A percentile compares a stretch with the other conserved stretches of the same genome.
Evolutionary conservation across 1,139 yeast species (phyloP).

Genomic region (Geotrichum candidum): DNA sequence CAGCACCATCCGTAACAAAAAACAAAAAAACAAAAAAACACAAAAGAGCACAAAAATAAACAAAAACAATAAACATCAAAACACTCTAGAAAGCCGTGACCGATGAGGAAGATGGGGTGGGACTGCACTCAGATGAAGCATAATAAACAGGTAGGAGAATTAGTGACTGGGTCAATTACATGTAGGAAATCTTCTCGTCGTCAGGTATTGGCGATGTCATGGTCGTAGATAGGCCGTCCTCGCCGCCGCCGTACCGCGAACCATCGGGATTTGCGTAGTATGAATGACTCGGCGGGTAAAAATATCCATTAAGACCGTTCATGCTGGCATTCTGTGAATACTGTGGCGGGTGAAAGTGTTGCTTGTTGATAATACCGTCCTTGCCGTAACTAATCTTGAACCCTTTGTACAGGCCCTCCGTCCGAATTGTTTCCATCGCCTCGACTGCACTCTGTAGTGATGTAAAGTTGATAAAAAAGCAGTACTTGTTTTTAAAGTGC

Average conservation of each 20-base stretch:
- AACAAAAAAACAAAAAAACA: too few relatives aligned
- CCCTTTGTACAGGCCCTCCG: constrained; percentile 41
- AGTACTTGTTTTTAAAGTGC: constrained; percentile 52
- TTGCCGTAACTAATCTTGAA: constrained; percentile 82
- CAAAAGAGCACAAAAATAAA: too few relatives aligned
- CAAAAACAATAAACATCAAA: too few relatives aligned
- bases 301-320: neutral
- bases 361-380: constrained; percentile 83
- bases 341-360: constrained; percentile 7
- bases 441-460: constrained; percentile 80
- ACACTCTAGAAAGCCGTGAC: neutral
- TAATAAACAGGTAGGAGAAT: neutral
- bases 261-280: constrained; percentile 7
- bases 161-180: neutral
- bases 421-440: constrained; percentile 65
- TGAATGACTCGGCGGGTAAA: constrained; percentile 7
- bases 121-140: neutral
- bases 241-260: neutral
- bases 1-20: too few relatives aligned
- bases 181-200: neutral
- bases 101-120: neutral
- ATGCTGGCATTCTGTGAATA: constrained; percentile 18
- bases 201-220: neutral
- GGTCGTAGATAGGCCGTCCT: constrained; percentile 5
- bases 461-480: constrained; percentile 89